A percentile compares a stretch with the other conserved stretches of the same genome.
These are phyloP conservation scores for Rhododendron griersonianum DNA, from an alignment of 148 eudicot genomes.

Conservation along the genomic window DNA sequence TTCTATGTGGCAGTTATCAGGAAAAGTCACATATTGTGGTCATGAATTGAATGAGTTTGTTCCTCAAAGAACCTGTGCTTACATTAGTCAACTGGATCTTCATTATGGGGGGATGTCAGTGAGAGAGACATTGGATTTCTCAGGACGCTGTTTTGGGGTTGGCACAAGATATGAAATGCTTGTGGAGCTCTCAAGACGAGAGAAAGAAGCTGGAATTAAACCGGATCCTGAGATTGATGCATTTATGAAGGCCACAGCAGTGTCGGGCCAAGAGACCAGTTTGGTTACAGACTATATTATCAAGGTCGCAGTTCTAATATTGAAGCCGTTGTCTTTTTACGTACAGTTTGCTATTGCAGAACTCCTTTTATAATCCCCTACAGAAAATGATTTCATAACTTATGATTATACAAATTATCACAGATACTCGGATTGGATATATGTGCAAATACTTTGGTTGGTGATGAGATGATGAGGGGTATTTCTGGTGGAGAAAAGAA, in stretches of 20 bases:
- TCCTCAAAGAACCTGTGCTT: constrained; percentile 43
- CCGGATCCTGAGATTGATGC: constrained; percentile 51
- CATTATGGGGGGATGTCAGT: constrained; percentile 54
- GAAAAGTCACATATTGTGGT: constrained; percentile 39
- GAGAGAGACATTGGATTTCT: constrained; percentile 42
- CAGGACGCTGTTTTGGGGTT: constrained; percentile 42
- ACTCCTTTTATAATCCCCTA: neutral
- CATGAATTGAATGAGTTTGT: constrained; percentile 36
- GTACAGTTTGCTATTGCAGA: neutral
- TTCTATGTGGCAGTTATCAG: constrained; percentile 15
- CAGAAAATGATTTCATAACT: neutral
- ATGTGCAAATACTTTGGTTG: constrained; percentile 38
- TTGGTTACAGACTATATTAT: constrained; percentile 44
- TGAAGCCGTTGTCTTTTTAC: neutral
- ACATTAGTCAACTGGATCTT: constrained; percentile 47
- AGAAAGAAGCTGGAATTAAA: constrained; percentile 31
- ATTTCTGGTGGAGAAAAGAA: constrained; percentile 50
- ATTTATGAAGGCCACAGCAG: constrained; percentile 42
- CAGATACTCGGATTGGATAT: constrained; percentile 39
- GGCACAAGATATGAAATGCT: constrained; percentile 39
- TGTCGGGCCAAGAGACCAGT: constrained; percentile 38
- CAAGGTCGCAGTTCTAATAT: constrained; percentile 21
- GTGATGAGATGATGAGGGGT: constrained; percentile 46
- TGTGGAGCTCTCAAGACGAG: constrained; percentile 36
- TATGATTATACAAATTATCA: neutral